Evolutionary conservation across 2,329 filamentous ascomycete species (phyloP).

Genomic region (Aspergillus pseudotamarii): DNA sequence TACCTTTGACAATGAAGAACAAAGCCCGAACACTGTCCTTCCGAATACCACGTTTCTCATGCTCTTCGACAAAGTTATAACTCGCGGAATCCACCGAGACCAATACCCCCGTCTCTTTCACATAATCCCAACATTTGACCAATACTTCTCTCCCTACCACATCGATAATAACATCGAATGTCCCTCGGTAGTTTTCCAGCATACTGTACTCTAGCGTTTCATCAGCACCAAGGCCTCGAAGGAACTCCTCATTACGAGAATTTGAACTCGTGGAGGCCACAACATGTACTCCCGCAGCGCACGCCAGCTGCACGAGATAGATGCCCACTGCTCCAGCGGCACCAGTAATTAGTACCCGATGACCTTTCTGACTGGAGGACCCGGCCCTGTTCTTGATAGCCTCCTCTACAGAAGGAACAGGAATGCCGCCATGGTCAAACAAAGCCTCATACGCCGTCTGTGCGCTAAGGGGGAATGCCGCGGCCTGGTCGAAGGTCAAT

Average conservation of each 20-base stretch:
- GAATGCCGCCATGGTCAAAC: slow-evolving; percentile 27
- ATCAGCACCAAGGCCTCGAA: slow-evolving; percentile 40
- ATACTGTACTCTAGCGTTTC: slow-evolving; percentile 41
- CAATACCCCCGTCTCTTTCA: slow-evolving; percentile 22
- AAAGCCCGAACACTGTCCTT: slow-evolving; percentile 19
- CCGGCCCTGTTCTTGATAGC: not conserved
- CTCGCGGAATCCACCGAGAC: slow-evolving; percentile 34
- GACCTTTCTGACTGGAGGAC: not conserved
- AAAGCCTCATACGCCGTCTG: slow-evolving; percentile 37
- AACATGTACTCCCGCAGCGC: slow-evolving; percentile 30
- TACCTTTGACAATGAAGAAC: slow-evolving; percentile 16
- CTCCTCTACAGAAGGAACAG: not conserved
- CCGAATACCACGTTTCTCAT: slow-evolving; percentile 20
- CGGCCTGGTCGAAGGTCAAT: slow-evolving; percentile 27
- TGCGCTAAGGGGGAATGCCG: slow-evolving; percentile 32
- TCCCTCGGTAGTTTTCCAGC: slow-evolving; percentile 3
- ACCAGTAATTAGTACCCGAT: slow-evolving; percentile 40
- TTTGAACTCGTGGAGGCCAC: slow-evolving; percentile 42
- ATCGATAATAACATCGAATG: slow-evolving; percentile 32
- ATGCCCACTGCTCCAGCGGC: slow-evolving; percentile 43
- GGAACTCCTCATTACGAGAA: slow-evolving; percentile 36
- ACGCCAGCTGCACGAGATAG: slow-evolving; percentile 43
- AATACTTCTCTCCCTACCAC: slow-evolving; percentile 29
- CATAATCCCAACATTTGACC: slow-evolving; percentile 23
- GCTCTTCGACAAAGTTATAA: slow-evolving; percentile 30